Conservation (phyloP, 139 green algal species). For the Gonium pectorale region DNA sequence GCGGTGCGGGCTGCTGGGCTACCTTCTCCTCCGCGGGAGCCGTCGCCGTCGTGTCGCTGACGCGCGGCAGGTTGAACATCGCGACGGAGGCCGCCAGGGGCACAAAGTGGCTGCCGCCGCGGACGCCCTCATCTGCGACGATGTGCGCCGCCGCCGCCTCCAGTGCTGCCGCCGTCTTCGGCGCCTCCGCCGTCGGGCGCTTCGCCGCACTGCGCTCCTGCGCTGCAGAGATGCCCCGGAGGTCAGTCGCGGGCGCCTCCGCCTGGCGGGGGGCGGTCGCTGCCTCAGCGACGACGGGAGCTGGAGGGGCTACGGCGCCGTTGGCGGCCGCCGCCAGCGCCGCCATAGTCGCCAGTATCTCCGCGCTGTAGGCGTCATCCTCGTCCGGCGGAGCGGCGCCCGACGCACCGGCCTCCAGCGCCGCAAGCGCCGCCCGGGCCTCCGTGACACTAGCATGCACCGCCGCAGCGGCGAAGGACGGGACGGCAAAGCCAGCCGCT, state of each 20-base stretch:
- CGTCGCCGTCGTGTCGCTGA: background rate
- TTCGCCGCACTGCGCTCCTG: too few species aligned
- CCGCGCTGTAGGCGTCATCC: too few species aligned
- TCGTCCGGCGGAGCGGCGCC: too few species aligned
- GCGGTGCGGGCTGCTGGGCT: background rate
- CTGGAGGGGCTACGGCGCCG: background rate
- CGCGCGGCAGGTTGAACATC: constrained; percentile 4
- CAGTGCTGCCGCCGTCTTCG: background rate
- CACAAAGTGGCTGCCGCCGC: background rate
- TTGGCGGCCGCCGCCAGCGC: constrained; percentile 6
- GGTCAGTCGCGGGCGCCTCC: background rate
- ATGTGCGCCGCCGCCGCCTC: background rate
- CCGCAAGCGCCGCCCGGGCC: too few species aligned
- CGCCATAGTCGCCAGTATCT: background rate
- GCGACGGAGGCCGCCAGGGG: constrained; percentile 11
- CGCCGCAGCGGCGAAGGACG: too few species aligned
- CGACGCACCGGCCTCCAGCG: too few species aligned
- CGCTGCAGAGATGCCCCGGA: too few species aligned
- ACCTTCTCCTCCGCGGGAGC: background rate
- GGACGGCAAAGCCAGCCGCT: too few species aligned
- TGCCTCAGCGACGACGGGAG: background rate
- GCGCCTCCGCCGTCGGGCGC: too few species aligned
- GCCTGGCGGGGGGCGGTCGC: too few species aligned
- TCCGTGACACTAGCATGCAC: too few species aligned
- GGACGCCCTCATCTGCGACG: background rate